Evolutionary conservation across 306 rosid species (phyloP).

Genomic region (Abrus precatorius): DNA sequence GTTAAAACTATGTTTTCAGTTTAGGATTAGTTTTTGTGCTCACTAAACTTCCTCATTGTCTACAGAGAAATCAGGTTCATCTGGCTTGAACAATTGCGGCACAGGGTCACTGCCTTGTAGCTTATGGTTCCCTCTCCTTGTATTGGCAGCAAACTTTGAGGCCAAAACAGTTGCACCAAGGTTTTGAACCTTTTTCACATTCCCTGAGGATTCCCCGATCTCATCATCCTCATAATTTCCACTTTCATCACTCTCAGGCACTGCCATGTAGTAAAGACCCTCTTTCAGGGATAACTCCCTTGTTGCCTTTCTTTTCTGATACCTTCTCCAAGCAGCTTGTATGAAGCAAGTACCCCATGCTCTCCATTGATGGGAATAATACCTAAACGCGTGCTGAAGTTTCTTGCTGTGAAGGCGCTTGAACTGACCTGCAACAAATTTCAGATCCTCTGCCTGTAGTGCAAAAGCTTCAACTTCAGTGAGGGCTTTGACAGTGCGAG

Average conservation of each 20-base stretch:
- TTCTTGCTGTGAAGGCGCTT: constrained; percentile 88
- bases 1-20: neutral
- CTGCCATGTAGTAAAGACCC: constrained; percentile 55
- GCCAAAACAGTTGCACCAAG: constrained; percentile 76
- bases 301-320: constrained; percentile 65
- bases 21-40: constrained; percentile 33
- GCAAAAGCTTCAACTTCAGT: constrained; percentile 91
- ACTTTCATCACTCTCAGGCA: constrained; percentile 42
- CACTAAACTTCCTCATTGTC: constrained; percentile 55
- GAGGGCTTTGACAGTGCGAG: constrained; percentile 76
- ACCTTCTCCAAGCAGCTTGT: constrained; percentile 83
- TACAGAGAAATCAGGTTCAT: constrained; percentile 82
- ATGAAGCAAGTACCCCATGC: constrained; percentile 86
- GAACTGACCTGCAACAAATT: constrained; percentile 80
- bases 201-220: constrained; percentile 38
- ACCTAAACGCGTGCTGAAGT: constrained; percentile 55
- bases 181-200: constrained; percentile 41
- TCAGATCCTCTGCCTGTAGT: constrained; percentile 82
- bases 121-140: constrained; percentile 66
- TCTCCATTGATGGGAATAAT: constrained; percentile 72
- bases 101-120: constrained; percentile 56
- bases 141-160: constrained; percentile 81
- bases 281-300: constrained; percentile 67
- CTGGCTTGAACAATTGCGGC: constrained; percentile 88
- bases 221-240: constrained; percentile 43